phyloP scores from a whole-genome alignment of 345 rosid species.

The Sisymbrium altissimum region DNA sequence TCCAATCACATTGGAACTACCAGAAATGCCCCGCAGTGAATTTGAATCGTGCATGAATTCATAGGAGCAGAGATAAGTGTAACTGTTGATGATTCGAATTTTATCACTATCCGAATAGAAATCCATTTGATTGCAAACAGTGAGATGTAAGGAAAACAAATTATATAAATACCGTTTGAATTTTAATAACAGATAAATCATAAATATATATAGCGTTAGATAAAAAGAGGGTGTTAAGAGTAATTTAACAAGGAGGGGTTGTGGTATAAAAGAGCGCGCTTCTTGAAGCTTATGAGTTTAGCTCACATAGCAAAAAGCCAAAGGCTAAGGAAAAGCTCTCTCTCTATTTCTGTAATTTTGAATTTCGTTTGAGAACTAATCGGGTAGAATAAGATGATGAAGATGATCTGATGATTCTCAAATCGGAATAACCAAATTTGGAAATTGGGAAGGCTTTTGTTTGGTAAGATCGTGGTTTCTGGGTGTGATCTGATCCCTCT shows the following conservation, averaged over 20 bases:
- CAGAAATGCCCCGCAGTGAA: background rate
- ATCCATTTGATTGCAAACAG: too few species aligned
- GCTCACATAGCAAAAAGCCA: background rate
- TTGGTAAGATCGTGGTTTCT: background rate
- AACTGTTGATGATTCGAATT: too few species aligned
- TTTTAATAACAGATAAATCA: too few species aligned
- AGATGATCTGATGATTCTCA: background rate
- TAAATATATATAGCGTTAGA: background rate
- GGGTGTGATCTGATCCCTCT: constrained; percentile 3
- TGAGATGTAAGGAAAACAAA: too few species aligned
- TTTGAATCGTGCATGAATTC: background rate
- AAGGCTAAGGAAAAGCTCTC: background rate
- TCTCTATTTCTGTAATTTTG: constrained; percentile 1
- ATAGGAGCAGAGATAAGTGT: too few species aligned
- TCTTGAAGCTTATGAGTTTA: constrained; percentile 19
- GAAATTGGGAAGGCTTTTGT: background rate
- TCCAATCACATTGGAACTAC: constrained; percentile 8
- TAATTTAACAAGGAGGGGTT: background rate
- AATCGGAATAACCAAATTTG: background rate
- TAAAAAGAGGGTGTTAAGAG: background rate
- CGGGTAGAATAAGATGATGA: background rate
- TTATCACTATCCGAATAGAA: too few species aligned
- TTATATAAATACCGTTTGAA: too few species aligned
- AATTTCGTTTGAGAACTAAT: background rate
- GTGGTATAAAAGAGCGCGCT: constrained; percentile 15